Evolutionary conservation across 164 flowering plant genomes (phyloP), one percentile per base, ranked within the genome.

Genomic region (Umbellularia californica): DNA sequence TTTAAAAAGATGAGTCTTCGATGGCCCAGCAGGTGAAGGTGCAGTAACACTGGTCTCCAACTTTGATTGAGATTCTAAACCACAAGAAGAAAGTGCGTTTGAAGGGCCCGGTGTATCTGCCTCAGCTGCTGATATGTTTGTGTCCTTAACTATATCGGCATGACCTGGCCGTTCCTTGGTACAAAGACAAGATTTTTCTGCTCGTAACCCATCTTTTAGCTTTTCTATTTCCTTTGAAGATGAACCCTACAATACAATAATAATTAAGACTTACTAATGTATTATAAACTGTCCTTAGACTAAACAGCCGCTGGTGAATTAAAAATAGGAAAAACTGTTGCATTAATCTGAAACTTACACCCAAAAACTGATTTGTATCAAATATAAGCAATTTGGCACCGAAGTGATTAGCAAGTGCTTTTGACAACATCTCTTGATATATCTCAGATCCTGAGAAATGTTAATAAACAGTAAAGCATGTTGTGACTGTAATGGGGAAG

Each of bases 391-490:
- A 82, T 81, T 90, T 93, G 17, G 98, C 92, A 73, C 90, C 91
- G 82, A 87, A 93, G 76, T 88, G 80, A 33, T 89, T 85, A 50
- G 98, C 97, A 72, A 93, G 95, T 22, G 97, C 98, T 82, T 90
- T 90, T 33, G 84, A 89, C 83, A 93, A 78, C 93, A 91, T 87
- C 85, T 93, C 98, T 85, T 93, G 98, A 83, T 91, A 93, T 76
- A 91, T 93, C 75, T 93, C 97, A 79, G 97, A 91, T 24, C 97
- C 97, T 93, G 83, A 82, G 71, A 71, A 58, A 60, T 15, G 51
- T 67, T 70, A 27, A 76, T 13, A 71, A 20, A n/a, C 68, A 58
- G n/a, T 33, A n/a, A 12, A 52, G 28, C 30, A 65, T 9, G 41
- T 51, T 58, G 63, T 47, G 51, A 23, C 15, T 23, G 20, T 70